Conservation (phyloP, 78 protist genomes). For the Parvularia atlantis region DNA sequence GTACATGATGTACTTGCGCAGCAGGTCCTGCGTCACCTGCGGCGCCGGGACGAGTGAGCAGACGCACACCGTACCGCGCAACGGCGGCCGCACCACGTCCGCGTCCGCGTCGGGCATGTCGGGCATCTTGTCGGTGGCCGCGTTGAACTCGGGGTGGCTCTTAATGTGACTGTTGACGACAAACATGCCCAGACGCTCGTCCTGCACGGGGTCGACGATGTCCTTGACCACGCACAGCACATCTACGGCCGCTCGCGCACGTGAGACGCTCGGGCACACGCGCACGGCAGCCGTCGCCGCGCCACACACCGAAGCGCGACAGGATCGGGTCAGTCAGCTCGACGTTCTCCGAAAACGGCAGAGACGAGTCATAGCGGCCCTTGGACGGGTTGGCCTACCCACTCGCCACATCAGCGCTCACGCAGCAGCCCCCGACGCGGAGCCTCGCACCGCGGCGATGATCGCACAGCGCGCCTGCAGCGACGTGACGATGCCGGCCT, state of each 20-base stretch:
- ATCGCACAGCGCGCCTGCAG: conserved; percentile 91
- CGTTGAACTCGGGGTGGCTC: conserved; percentile 60
- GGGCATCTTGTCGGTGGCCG: not conserved
- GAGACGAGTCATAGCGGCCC: conserved; percentile 80
- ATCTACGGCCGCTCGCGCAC: too few relatives aligned
- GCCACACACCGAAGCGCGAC: conserved; percentile 98
- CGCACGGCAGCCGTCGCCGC: not conserved
- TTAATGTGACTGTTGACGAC: conserved; percentile 71
- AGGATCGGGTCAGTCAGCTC: conserved; percentile 95
- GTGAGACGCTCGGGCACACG: not conserved
- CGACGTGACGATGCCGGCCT: conserved; percentile 98
- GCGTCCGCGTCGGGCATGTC: not conserved
- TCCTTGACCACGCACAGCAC: conserved; percentile 83
- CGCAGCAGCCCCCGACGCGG: too few relatives aligned
- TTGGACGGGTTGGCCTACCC: conserved; percentile 96
- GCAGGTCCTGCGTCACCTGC: conserved; percentile 64
- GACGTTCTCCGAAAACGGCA: conserved; percentile 77
- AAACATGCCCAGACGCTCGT: conserved; percentile 77
- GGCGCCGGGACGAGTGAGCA: too few relatives aligned
- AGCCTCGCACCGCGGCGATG: conserved; percentile 98
- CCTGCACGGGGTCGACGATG: conserved; percentile 62
- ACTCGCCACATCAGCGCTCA: too few relatives aligned
- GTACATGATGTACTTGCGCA: conserved; percentile 83
- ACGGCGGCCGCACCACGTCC: conserved; percentile 1
- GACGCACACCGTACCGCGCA: too few relatives aligned